Evolutionary conservation across 805 yeast genomes (phyloP), one percentile per base, ranked within the genome.

Genomic region (Myxozyma nipponensis): DNA sequence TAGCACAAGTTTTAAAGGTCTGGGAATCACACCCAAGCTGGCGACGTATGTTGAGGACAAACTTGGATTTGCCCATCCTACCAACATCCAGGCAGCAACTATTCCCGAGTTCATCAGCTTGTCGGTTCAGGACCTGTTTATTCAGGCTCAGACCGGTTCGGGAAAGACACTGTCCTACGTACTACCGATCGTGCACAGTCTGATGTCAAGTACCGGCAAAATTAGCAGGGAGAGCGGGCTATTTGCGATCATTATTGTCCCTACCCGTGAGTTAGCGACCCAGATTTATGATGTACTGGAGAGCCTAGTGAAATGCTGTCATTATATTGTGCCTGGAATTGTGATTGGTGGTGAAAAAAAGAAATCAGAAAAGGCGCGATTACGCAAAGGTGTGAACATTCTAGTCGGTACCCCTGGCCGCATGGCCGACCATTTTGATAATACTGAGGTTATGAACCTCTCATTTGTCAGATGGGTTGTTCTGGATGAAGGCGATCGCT

Each of bases 331-430:
- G 3, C 97, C 98, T 0, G 96, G 98, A 36, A 79, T 90, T 37
- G 95, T 93, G 23, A 89, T 89, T 69, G 99, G 99, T 64, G 99
- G 99, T 54, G 99, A 93, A 66, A 90, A 91, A 77, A 91, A 91
- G 68, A 95, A 93, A 64, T 79, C 95, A 1, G 99, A 93, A 68
- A 93, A 93, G 75, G 97, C 98, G 1, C 73, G 99, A 62, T 70
- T 93, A 30, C 78, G 99, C 64, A 91, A 91, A 67, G 99, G 99
- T 58, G 95, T 90, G 30, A 93, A 93, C 67, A 82, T 93, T 30
- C 75, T 93, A n/a, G 95, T 93, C 38, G 97, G 95, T 10, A 93
- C 99, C 0, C 99, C 99, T 1, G 99, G 99, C 54, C 78, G 99
- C 61, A 72, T 93, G 39, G 85, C 87, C 7, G 99, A 93, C 66